Evolutionary conservation across 2,329 filamentous ascomycete genomes (phyloP).

Genomic region (Hymenoscyphus salicellus): DNA sequence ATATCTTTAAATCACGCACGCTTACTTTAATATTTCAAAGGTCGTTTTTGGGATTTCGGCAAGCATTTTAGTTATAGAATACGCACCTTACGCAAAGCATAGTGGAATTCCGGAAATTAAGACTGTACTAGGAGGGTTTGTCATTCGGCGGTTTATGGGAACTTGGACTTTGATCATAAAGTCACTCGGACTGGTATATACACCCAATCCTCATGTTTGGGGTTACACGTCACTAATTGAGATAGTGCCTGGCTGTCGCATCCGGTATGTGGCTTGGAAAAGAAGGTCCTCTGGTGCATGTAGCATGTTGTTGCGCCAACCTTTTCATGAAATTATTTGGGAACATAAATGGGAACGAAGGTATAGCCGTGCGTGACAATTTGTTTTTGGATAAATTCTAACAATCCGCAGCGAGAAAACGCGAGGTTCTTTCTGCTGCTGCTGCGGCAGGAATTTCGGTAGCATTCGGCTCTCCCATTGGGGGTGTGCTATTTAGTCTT

Average conservation of each 20-base stretch:
- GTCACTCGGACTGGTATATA: constrained; percentile 74
- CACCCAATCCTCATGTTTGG: constrained; percentile 2
- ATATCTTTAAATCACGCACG: neutral
- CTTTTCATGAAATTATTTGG: constrained; percentile 87
- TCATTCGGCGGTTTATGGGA: constrained; percentile 83
- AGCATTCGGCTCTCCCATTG: constrained; percentile 68
- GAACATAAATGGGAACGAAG: constrained; percentile 82
- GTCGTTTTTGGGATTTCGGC: constrained; percentile 77
- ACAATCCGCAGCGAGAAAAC: constrained; percentile 68
- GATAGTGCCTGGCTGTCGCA: constrained; percentile 79
- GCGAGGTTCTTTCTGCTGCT: constrained; percentile 88
- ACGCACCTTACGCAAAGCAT: constrained; percentile 84
- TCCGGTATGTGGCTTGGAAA: constrained; percentile 97
- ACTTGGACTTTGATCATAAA: constrained; percentile 87
- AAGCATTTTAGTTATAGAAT: constrained; percentile 76
- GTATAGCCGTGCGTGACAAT: constrained; percentile 40
- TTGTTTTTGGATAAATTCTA: constrained; percentile 15
- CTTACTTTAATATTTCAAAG: constrained; percentile 36
- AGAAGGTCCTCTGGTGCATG: constrained; percentile 91
- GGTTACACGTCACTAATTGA: constrained; percentile 1
- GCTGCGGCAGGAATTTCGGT: constrained; percentile 64
- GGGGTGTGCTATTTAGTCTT: constrained; percentile 92
- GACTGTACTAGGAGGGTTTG: constrained; percentile 88
- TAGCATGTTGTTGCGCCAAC: constrained; percentile 94
- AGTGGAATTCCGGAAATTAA: constrained; percentile 98